Conservation (phyloP, 176 grass and related monocot genomes). For the sorghum (Sorghum bicolor) region DNA sequence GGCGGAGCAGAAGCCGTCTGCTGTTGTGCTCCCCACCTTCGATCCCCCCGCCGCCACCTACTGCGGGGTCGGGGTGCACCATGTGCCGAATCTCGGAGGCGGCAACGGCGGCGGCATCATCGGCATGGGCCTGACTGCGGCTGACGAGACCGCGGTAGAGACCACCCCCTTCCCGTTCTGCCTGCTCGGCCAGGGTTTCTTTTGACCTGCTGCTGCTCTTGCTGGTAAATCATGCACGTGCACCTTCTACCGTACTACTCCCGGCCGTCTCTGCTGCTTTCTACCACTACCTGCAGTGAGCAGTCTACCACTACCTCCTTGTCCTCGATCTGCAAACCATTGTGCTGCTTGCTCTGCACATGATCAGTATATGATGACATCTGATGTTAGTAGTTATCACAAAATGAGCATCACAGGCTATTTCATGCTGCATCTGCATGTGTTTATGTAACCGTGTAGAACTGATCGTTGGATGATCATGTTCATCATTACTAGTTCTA, state of each 20-base stretch:
- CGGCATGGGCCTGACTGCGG: constrained; percentile 13
- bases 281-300: neutral
- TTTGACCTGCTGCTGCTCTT: neutral
- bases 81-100: constrained; percentile 28
- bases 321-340: neutral
- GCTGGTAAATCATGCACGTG: neutral
- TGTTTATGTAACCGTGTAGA: neutral
- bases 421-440: neutral
- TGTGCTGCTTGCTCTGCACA: neutral
- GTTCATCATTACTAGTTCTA: neutral
- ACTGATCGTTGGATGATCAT: neutral
- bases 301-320: no score
- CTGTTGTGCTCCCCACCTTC: neutral
- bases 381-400: neutral
- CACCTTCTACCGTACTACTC: neutral
- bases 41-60: neutral
- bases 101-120: neutral
- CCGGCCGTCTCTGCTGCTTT: no score
- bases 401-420: neutral
- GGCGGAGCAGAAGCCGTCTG: neutral
- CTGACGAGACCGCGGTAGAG: constrained; percentile 4
- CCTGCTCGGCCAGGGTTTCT: constrained; percentile 59
- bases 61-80: neutral
- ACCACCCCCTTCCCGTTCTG: constrained; percentile 59
- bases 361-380: no score